phyloP scores from a whole-genome alignment of 805 yeast species.

The Wickerhamomyces sydowiorum region DNA sequence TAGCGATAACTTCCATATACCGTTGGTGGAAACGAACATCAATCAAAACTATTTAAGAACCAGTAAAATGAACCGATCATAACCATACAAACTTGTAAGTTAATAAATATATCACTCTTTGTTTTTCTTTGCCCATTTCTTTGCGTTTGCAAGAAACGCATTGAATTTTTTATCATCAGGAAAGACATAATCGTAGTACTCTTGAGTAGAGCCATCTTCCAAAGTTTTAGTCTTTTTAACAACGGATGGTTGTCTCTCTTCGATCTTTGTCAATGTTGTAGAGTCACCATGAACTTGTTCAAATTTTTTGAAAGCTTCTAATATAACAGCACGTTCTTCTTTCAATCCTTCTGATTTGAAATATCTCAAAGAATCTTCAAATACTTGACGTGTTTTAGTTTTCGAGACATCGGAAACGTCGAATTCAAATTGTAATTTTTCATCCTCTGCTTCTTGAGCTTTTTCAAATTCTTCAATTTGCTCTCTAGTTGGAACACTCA shows the following conservation, averaged over 20 bases:
- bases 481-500: conserved; percentile 51
- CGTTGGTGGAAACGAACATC: too few species aligned
- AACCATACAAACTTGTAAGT: too few species aligned
- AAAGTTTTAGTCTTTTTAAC: conserved; percentile 37
- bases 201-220: conserved; percentile 44
- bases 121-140: conserved; percentile 37
- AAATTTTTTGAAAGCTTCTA: conserved; percentile 60
- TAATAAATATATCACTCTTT: conserved; percentile 4
- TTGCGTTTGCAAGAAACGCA: conserved; percentile 41
- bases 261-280: conserved; percentile 30
- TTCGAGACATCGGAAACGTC: conserved; percentile 46
- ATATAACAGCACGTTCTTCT: conserved; percentile 44
- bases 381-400: conserved; percentile 46
- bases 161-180: conserved; percentile 50
- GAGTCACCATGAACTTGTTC: conserved; percentile 57
- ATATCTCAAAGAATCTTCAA: conserved; percentile 43
- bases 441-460: conserved; percentile 24
- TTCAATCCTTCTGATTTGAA: conserved; percentile 32
- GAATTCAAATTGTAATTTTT: conserved; percentile 44
- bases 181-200: conserved; percentile 55
- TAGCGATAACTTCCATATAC: too few species aligned
- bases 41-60: too few species aligned
- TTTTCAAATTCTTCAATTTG: conserved; percentile 36
- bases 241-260: conserved; percentile 46
- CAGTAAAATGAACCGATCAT: too few species aligned